Evolutionary conservation across 169 alveolate species (phyloP).

Genomic region (Plasmodium cynomolgi): DNA sequence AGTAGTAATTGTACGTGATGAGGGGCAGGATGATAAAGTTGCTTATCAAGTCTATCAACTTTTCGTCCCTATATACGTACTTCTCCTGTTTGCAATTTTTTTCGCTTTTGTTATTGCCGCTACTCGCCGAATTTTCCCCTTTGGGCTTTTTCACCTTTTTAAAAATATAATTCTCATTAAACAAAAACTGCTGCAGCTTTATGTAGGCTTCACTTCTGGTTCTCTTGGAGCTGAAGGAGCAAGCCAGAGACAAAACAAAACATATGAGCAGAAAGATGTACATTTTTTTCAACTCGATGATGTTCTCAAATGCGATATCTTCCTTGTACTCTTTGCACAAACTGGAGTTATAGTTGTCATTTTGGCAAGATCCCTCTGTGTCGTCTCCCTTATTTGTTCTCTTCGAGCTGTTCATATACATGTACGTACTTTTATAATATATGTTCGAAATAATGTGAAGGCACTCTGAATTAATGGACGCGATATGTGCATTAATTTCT

Average conservation of each 20-base stretch:
- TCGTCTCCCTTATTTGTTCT: background rate
- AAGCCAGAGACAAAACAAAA: constrained; percentile 67
- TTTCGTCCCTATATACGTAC: constrained; percentile 66
- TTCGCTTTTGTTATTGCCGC: constrained; percentile 10
- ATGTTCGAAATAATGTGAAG: constrained; percentile 74
- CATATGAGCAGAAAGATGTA: constrained; percentile 65
- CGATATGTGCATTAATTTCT: constrained; percentile 74
- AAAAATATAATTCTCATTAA: constrained; percentile 74
- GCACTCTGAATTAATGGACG: constrained; percentile 75
- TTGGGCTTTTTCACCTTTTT: constrained; percentile 32
- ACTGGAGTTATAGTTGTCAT: background rate
- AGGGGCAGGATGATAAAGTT: constrained; percentile 71
- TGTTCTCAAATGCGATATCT: constrained; percentile 6
- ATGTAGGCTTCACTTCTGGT: constrained; percentile 75
- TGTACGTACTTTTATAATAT: constrained; percentile 73
- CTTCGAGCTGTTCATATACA: constrained; percentile 65
- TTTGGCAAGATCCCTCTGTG: background rate
- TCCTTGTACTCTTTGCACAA: background rate
- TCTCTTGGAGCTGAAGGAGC: constrained; percentile 74
- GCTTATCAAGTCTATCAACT: constrained; percentile 66
- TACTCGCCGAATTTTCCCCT: background rate
- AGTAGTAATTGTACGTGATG: constrained; percentile 71
- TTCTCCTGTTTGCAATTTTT: constrained; percentile 44
- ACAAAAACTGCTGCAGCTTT: constrained; percentile 66
- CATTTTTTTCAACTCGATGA: constrained; percentile 68